Base-by-base conservation (phyloP, 2,329 filamentous ascomycete species). In the Hypoxylon rubiginosum region DNA sequence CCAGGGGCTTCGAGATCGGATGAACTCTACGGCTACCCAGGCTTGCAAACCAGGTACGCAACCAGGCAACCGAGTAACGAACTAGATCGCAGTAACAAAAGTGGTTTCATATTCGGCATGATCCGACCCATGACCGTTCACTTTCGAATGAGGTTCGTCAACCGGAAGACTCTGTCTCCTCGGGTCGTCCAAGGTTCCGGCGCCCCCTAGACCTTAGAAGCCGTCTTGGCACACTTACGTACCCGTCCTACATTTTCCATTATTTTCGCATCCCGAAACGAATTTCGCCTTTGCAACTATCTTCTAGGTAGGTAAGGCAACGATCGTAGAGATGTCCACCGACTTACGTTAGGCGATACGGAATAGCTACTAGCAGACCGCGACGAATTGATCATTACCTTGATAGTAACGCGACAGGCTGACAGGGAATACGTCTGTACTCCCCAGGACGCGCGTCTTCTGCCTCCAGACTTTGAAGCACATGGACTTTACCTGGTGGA, bases 371-470 rank as follows among this genome's bases (percentile, higher is more conserved):
- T 24, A 24, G 21, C 21, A 24, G 21, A 24, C 21, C 21, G 36
- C 53, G 58, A 59, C 46, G 46, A 58, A 66, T 64, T 34, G 52
- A 48, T n/a, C 32, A 53, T 48, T 19, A 10, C 39, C 10, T 3
- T 2, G 8, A 19, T 17, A 8, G 19, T 4, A 43, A 45, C 30
- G 24, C 46, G 34, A 48, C 50, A 67, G 58, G 54, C 64, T 57
- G 54, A 60, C 64, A 59, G 41, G 62, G 55, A 62, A 53, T 68
- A 51, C 62, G 60, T 65, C 39, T 60, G 63, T 65, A 43, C 59
- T 64, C 60, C 59, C 66, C 62, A 59, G 68, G 70, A 72, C 70
- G 70, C 70, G 70, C 70, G 70, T 72, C 70, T 69, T 69, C 62
- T 62, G 54, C 55, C 39, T 68, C 62, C 54, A 46, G 51, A 58